phyloP scores from a whole-genome alignment of 2,329 filamentous ascomycete species.

The Thyridium curvatum region DNA sequence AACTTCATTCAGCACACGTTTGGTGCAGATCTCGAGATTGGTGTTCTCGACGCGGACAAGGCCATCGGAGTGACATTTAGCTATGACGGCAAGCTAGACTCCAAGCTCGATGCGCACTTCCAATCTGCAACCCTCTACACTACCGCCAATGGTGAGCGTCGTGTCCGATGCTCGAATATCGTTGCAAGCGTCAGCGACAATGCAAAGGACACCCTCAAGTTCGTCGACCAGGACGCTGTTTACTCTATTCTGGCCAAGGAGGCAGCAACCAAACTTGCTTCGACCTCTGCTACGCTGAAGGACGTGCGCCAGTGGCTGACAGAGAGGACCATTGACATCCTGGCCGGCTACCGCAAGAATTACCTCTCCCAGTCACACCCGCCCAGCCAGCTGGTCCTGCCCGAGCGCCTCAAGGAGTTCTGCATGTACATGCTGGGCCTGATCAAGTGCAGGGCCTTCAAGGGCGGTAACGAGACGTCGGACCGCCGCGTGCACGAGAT shows the following conservation, averaged over 20 bases:
- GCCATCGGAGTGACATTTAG: conserved; percentile 85
- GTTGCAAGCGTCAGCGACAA: conserved; percentile 88
- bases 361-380: conserved; percentile 78
- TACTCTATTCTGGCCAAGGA: conserved; percentile 87
- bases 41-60: conserved; percentile 88
- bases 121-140: conserved; percentile 94
- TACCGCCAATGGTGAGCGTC: conserved; percentile 78
- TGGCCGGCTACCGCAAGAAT: conserved; percentile 88
- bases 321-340: conserved; percentile 88
- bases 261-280: conserved; percentile 75
- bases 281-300: conserved; percentile 66
- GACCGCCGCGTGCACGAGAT: conserved; percentile 89
- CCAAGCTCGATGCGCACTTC: conserved; percentile 95
- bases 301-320: conserved; percentile 78
- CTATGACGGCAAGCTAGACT: conserved; percentile 96
- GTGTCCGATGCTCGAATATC: conserved; percentile 88
- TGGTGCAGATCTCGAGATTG: conserved; percentile 90
- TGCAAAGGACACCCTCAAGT: conserved; percentile 79
- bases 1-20: conserved; percentile 96
- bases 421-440: conserved; percentile 92
- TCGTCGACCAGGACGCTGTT: conserved; percentile 93
- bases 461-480: conserved; percentile 83
- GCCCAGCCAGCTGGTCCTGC: conserved; percentile 87
- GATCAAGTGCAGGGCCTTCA: conserved; percentile 87
- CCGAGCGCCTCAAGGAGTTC: conserved; percentile 93